Base-by-base conservation (phyloP, 768 basidiomycete species). In the Pleurotus cornucopiae region DNA sequence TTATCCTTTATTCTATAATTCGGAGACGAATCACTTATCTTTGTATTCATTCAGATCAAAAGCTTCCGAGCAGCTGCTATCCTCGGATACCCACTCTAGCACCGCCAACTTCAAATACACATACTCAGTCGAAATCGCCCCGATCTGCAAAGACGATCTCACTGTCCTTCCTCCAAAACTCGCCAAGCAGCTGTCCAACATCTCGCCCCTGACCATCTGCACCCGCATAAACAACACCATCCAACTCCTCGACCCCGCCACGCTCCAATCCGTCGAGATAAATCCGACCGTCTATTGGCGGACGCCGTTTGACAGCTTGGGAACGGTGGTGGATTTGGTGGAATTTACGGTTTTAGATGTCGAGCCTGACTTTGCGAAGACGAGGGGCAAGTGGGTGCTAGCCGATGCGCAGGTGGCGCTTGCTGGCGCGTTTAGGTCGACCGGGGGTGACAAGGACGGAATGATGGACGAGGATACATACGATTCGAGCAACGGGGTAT, bases 61-160 rank as follows among this genome's bases (percentile, higher is more conserved):
- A 73, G 75, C 88, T 7, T 97, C 95, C 1, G 97, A 98, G 70
- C 97, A 97, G 68, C 77, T 99, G 6, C 81, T 98, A 26, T 97
- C 95, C 5, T 78, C 88, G 20, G 97, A 99, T 68, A 93, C 89
- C 1, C 96, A 99, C 69, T 84, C 89, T 47, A 84, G 83, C 61
- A 97, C 94, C 3, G 90, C 96, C 34, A 98, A 92, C 72, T 97
- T 91, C 80, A 98, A 96, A 73, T 95, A 91, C 72, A 94, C 94
- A 4, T 98, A 93, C 77, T 97, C 95, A 4, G 91, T 98, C 62
- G 96, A 98, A 73, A 97, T 99, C 66, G 83, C 89, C 3, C 94
- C 97, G 0, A 84, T 99, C 55, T 99, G 97, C 78, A 98, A 98
- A 69, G 97, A 98, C 67, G 97, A 99, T 71, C 82, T 99, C 23